Base-by-base conservation (phyloP, 495 filamentous ascomycete genomes). In the Neurospora tetrasperma region DNA sequence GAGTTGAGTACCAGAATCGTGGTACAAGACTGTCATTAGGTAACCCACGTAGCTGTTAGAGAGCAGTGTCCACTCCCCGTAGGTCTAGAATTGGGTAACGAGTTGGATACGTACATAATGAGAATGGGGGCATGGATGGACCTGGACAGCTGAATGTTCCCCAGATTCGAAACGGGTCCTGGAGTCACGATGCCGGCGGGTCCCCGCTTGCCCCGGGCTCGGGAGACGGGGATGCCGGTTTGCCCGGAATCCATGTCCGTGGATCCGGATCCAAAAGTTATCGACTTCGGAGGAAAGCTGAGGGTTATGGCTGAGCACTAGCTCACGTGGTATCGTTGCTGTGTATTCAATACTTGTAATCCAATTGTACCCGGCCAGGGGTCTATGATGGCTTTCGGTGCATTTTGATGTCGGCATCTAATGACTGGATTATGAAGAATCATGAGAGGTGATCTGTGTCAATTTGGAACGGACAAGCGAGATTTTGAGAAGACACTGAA, bases 201-300 rank as follows among this genome's bases (percentile, higher is more conserved):
- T 62, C 54, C 54, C 54, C 54, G 12, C 23, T 31, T 62, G 54
- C 54, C 23, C 54, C 54, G 54, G 54, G 12, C 27, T 62, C 54
- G 27, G 27, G 54, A 66, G 27, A 66, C 27, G 14, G 54, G 54
- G 73, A 44, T 70, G 44, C 72, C 39, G 68, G 54, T 73, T 75
- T 77, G 54, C 27, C 27, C 27, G 54, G 54, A 14, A 66, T 66
- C 27, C 27, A 66, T 66, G 54, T 16, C 27, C 54, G 27, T 66
- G 54, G 27, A 66, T 66, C 54, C 54, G 54, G 54, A 66, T 18
- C 54, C 54, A 27, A 66, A 66, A 66, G 14, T 66, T 7, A 59
- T 59, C 11, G 27, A 66, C 12, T 35, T 62, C 27, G 20, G 48
- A 31, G 44, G 43, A 20, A 54, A 14, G 27, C 27, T 31, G 27